Conservation (phyloP, 1,284 basidiomycete species). For the Pseudozyma pruni region DNA sequence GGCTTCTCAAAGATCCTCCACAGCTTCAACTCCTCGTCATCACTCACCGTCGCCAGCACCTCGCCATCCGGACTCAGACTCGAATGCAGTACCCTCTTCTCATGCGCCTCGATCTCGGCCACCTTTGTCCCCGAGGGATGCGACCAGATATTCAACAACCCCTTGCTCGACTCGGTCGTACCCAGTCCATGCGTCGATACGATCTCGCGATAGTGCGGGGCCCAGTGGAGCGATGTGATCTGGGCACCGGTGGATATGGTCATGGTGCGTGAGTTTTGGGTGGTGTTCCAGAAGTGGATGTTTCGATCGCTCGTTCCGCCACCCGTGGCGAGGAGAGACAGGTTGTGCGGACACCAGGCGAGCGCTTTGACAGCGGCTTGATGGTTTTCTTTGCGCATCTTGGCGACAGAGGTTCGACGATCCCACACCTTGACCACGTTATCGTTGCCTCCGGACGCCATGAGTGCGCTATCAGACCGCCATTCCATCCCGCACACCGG, state of each 20-base stretch:
- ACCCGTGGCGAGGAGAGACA: constrained; percentile 88
- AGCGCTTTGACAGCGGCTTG: constrained; percentile 73
- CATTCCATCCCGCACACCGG: constrained; percentile 65
- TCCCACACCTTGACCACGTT: constrained; percentile 95
- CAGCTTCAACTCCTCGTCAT: constrained; percentile 66
- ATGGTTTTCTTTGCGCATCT: constrained; percentile 83
- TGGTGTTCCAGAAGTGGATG: constrained; percentile 83
- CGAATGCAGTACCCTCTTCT: constrained; percentile 58
- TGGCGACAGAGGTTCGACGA: constrained; percentile 83
- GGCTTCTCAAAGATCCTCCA: constrained; percentile 66
- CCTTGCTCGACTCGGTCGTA: constrained; percentile 53
- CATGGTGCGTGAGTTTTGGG: constrained; percentile 61
- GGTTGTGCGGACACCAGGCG: constrained; percentile 98
- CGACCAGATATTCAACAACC: constrained; percentile 63
- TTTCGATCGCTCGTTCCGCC: constrained; percentile 94
- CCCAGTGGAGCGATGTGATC: constrained; percentile 90
- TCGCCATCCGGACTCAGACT: constrained; percentile 64
- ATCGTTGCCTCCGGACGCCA: constrained; percentile 95
- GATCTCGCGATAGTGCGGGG: constrained; percentile 88
- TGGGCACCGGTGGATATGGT: constrained; percentile 73
- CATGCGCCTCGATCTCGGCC: constrained; percentile 65
- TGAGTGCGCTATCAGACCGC: constrained; percentile 73
- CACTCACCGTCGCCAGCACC: constrained; percentile 63
- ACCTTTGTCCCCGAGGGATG: constrained; percentile 62
- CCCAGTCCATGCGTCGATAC: constrained; percentile 84